Evolutionary conservation across 768 basidiomycete species (phyloP).

Genomic region (Tylopilus cervinicoccineus): DNA sequence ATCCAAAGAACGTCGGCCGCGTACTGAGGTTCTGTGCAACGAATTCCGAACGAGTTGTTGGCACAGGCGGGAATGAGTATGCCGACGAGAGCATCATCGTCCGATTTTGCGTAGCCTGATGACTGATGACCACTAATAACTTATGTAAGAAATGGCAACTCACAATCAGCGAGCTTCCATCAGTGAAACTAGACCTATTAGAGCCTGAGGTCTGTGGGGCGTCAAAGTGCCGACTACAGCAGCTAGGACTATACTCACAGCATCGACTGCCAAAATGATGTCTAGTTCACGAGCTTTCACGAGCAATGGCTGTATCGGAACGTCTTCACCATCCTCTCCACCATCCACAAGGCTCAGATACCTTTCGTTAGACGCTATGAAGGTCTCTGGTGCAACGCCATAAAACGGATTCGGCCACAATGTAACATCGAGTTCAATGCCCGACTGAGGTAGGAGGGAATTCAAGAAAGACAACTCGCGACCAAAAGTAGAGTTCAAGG

Average conservation of each 20-base stretch:
- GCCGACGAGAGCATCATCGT: constrained; percentile 30
- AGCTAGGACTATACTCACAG: constrained; percentile 15
- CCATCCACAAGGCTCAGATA: constrained; percentile 38
- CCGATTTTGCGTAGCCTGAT: constrained; percentile 35
- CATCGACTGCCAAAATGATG: constrained; percentile 48
- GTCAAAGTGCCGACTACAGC: not conserved
- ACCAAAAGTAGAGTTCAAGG: constrained; percentile 10
- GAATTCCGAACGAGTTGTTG: constrained; percentile 26
- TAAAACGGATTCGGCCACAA: constrained; percentile 38
- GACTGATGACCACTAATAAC: not conserved
- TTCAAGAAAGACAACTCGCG: constrained; percentile 15
- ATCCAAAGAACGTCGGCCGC: constrained; percentile 47
- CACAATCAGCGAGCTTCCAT: constrained; percentile 26
- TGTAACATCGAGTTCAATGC: constrained; percentile 28
- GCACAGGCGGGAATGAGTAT: constrained; percentile 32
- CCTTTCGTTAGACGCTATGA: constrained; percentile 28
- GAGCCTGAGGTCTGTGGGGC: constrained; percentile 11
- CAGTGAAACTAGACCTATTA: constrained; percentile 19
- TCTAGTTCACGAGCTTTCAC: constrained; percentile 44
- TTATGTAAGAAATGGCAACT: not conserved
- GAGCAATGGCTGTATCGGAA: constrained; percentile 48
- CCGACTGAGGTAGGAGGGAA: constrained; percentile 21
- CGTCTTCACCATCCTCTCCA: constrained; percentile 39
- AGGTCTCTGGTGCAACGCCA: constrained; percentile 32
- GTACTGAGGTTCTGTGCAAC: constrained; percentile 33